A percentile compares a stretch with the other conserved stretches of the same genome.
phyloP scores from a whole-genome alignment of 495 filamentous ascomycete species.

The Podospora sp. region DNA sequence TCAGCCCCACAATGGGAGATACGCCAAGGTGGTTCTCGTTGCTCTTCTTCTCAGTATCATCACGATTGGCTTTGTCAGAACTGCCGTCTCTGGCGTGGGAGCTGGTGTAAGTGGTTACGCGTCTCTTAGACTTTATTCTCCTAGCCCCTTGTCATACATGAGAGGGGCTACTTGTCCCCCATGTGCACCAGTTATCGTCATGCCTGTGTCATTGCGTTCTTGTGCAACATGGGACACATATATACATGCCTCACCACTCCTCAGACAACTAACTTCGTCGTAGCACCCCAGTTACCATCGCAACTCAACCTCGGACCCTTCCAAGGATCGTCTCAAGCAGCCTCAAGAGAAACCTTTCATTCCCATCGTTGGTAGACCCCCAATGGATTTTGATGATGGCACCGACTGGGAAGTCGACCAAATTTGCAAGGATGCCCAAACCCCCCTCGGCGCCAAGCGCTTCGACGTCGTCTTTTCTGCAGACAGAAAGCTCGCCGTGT shows the following conservation, averaged over 20 bases:
- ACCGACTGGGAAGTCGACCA: constrained; percentile 19
- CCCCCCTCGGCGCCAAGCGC: constrained; percentile 35
- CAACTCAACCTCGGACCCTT: not conserved
- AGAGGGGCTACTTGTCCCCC: not conserved
- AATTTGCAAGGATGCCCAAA: constrained; percentile 33
- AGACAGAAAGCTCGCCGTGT: constrained; percentile 35
- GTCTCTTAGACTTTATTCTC: not conserved
- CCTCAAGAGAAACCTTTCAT: not conserved
- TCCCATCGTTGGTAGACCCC: not conserved
- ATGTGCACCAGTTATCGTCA: not conserved
- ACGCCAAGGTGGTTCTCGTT: constrained; percentile 28
- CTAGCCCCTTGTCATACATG: not conserved
- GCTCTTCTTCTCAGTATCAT: constrained; percentile 35
- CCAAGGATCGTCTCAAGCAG: not conserved
- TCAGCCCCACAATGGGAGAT: constrained; percentile 25
- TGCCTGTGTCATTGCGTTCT: not conserved
- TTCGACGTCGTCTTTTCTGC: constrained; percentile 36
- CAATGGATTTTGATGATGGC: not conserved
- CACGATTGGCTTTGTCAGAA: constrained; percentile 33
- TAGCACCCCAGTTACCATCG: not conserved
- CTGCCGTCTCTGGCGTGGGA: constrained; percentile 16
- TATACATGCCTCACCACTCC: not conserved
- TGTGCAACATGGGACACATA: not conserved
- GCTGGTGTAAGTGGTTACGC: not conserved
- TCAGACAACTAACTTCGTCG: not conserved